phyloP scores from a whole-genome alignment of 495 filamentous ascomycete genomes.

The Aspergillus bertholletiae region DNA sequence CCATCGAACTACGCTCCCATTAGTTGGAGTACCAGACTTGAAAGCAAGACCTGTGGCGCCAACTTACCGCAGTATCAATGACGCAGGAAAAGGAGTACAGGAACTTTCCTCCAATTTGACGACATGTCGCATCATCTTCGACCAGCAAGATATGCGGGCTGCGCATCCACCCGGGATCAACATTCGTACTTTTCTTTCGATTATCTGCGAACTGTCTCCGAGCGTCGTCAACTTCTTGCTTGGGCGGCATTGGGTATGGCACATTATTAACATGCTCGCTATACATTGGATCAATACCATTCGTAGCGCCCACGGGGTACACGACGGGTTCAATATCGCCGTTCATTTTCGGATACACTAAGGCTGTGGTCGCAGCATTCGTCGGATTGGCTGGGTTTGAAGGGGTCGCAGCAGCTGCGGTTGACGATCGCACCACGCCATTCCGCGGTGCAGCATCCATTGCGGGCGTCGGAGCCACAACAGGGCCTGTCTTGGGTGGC shows the following conservation, averaged over 20 bases:
- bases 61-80: constrained; percentile 87
- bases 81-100: constrained; percentile 81
- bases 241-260: constrained; percentile 70
- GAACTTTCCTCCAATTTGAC: constrained; percentile 92
- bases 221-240: constrained; percentile 50
- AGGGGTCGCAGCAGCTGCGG: constrained; percentile 49
- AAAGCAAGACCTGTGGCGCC: constrained; percentile 44
- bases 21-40: constrained; percentile 7
- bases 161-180: constrained; percentile 77
- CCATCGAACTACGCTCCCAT: constrained; percentile 67
- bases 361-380: constrained; percentile 7
- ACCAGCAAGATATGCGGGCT: constrained; percentile 87
- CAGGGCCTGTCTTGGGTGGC: constrained; percentile 54
- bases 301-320: constrained; percentile 83
- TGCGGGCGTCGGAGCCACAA: constrained; percentile 40
- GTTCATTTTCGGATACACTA: constrained; percentile 51
- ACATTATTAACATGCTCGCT: constrained; percentile 92
- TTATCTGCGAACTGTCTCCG: constrained; percentile 48
- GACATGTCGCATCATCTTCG: constrained; percentile 92
- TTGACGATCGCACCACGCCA: constrained; percentile 37
- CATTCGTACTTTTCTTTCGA: constrained; percentile 63
- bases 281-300: constrained; percentile 93
- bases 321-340: constrained; percentile 77
- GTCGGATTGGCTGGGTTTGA: not conserved
- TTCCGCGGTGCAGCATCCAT: constrained; percentile 38